Evolutionary conservation across 116 monocot genomes (phyloP), one percentile per base, ranked within the genome.

Genomic region (Zostera marina): DNA sequence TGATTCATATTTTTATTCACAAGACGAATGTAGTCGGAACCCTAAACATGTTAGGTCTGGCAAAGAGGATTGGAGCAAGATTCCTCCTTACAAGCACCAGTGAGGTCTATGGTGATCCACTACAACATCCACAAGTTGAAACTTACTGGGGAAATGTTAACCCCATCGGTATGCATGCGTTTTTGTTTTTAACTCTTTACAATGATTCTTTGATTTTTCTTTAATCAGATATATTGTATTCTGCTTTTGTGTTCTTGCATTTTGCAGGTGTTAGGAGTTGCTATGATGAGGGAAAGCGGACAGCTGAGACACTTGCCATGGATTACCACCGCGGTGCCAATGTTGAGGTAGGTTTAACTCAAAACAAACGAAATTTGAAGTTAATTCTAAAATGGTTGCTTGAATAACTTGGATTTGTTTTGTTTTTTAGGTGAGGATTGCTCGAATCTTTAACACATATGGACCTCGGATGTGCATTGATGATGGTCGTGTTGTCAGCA

Each of bases 111-210:
- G 94, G 88, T 3, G 94, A 94, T 56, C 94, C 94, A 42, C 75
- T 94, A 4, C 77, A 94, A 73, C 94, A 94, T 42, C 94, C 94
- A 5, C 94, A 94, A 69, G 74, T 75, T 8, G 94, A 94, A 67
- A 85, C 84, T 19, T 94, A 94, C 76, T 94, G 88, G 94, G 94
- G 94, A 55, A 94, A 94, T 60, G 94, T 94, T 64, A 94, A 94
- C 43, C 94, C 94, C 26, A 94, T 94, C 19, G 94, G 94, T 88
- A 79, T 21, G 41, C 11, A 40, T 3, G 7, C 22, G 1, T 58
- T 43, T 21, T 41, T 0, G 43, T 43, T 42, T 20, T 39, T 3
- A 26, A 56, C 56, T 42, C 42, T 8, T 13, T 14, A 14, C 7
- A 39, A 39, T 0, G 15, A 25, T 51, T 51, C 51, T 5, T 32